These are phyloP conservation scores for Sicyos baderoa DNA, from an alignment of 306 rosid genomes.

Conservation along the genomic window DNA sequence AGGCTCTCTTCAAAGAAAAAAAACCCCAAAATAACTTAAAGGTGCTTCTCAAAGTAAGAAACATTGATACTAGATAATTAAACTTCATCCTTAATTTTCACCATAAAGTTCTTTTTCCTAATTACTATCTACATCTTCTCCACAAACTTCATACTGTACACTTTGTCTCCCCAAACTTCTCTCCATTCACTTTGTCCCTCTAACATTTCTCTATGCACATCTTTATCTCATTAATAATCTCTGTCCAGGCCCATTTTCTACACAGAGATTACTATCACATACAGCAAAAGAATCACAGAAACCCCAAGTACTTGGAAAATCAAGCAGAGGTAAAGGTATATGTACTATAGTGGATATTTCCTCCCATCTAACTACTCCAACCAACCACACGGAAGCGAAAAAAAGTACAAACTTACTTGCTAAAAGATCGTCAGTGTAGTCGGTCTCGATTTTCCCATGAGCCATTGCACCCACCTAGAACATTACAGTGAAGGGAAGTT, in stretches of 20 bases:
- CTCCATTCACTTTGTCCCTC: neutral
- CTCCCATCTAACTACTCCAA: neutral
- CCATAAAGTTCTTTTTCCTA: too few relatives aligned
- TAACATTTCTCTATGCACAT: neutral
- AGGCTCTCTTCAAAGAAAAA: neutral
- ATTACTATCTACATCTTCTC: too few relatives aligned
- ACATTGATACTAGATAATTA: neutral
- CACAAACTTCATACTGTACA: neutral
- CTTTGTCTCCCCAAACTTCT: neutral
- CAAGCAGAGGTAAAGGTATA: neutral
- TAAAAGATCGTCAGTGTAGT: slow-evolving; percentile 61
- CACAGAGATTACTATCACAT: neutral
- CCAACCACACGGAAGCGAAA: neutral
- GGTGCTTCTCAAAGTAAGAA: neutral
- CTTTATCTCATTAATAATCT: neutral
- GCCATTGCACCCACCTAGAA: slow-evolving; percentile 85
- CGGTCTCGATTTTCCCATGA: slow-evolving; percentile 72
- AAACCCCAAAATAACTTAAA: neutral
- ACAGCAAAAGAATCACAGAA: neutral
- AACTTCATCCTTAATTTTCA: neutral
- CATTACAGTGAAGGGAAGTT: slow-evolving; percentile 10
- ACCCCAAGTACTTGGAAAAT: neutral
- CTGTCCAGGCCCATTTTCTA: neutral
- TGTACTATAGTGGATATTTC: neutral
- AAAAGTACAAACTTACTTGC: slow-evolving; percentile 44